These are phyloP conservation scores for Gloeopeniophorella convolvens DNA, from an alignment of 768 basidiomycete species.

Conservation along the genomic window DNA sequence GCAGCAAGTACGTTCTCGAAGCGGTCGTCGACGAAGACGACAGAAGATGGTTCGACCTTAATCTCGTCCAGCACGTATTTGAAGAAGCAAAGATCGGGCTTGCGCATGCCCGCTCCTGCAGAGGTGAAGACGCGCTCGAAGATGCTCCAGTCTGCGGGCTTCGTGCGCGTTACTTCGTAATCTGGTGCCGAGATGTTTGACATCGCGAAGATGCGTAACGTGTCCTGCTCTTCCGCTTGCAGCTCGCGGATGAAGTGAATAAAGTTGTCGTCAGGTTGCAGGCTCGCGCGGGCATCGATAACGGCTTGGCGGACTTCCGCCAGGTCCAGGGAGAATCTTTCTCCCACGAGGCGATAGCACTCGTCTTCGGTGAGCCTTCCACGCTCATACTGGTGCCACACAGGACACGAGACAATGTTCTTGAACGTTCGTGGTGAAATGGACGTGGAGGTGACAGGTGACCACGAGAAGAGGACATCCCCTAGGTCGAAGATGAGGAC, in stretches of 20 bases:
- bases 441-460: conserved; percentile 36
- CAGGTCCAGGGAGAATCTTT: conserved; percentile 34
- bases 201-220: conserved; percentile 45
- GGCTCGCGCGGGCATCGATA: conserved; percentile 41
- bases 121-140: conserved; percentile 49
- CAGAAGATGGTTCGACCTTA: conserved; percentile 37
- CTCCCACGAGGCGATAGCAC: conserved; percentile 37
- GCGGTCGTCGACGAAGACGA: conserved; percentile 57
- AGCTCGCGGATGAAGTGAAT: conserved; percentile 42
- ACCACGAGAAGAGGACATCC: conserved; percentile 53
- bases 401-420: conserved; percentile 37
- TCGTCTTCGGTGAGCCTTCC: conserved; percentile 38
- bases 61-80: conserved; percentile 40
- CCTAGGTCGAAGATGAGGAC: conserved; percentile 47
- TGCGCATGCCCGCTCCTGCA: conserved; percentile 45
- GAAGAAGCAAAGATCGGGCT: conserved; percentile 50
- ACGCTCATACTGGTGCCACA: conserved; percentile 48
- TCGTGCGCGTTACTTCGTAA: conserved; percentile 40
- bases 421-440: conserved; percentile 37
- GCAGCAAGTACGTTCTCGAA: conserved; percentile 53
- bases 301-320: conserved; percentile 40
- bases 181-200: conserved; percentile 54
- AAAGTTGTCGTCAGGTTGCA: conserved; percentile 39
- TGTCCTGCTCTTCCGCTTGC: conserved; percentile 31
- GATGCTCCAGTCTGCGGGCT: conserved; percentile 41